Percentiles rank a stretch among this genome's conserved stretches.
Evolutionary conservation across 1,284 basidiomycete species (phyloP).

Genomic region (Lentinula novae-zelandiae): DNA sequence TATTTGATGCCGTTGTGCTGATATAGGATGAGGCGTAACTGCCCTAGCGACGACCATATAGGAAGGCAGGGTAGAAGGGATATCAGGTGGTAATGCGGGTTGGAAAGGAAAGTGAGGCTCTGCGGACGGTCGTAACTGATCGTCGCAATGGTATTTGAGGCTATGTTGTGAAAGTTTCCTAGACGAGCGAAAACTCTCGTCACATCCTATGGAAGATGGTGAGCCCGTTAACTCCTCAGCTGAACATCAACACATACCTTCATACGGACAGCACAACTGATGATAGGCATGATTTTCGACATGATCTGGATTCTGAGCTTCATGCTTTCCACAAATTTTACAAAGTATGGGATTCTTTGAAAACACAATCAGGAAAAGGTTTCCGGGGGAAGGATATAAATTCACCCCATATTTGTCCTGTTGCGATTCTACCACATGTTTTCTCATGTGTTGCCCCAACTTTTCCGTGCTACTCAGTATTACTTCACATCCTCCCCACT

Average conservation of each 20-base stretch:
- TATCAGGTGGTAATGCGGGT: conserved; percentile 26
- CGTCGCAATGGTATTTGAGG: conserved; percentile 25
- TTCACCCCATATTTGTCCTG: not conserved
- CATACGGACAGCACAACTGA: conserved; percentile 42
- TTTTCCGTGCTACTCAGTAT: conserved; percentile 49
- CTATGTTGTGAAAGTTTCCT: conserved; percentile 35
- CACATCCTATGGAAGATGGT: conserved; percentile 32
- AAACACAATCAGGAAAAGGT: not conserved
- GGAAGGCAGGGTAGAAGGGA: conserved; percentile 40
- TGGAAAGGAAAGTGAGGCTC: conserved; percentile 25
- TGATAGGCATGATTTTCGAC: conserved; percentile 39
- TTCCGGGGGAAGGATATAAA: not conserved
- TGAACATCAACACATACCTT: conserved; percentile 31
- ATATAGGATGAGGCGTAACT: conserved; percentile 38
- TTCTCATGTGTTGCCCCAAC: conserved; percentile 47
- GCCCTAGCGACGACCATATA: conserved; percentile 43
- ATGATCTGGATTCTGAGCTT: conserved; percentile 33
- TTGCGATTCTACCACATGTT: conserved; percentile 33
- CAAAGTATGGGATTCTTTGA: conserved; percentile 24
- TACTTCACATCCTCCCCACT: conserved; percentile 55
- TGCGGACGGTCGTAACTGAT: conserved; percentile 29
- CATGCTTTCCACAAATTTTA: conserved; percentile 39
- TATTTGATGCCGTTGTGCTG: conserved; percentile 42
- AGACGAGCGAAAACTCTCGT: conserved; percentile 32
- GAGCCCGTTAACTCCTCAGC: not conserved